A percentile compares a stretch with the other conserved stretches of the same genome.
These are phyloP conservation scores for Bretschneidera sinensis DNA, from an alignment of 345 rosid species.

Conservation along the genomic window DNA sequence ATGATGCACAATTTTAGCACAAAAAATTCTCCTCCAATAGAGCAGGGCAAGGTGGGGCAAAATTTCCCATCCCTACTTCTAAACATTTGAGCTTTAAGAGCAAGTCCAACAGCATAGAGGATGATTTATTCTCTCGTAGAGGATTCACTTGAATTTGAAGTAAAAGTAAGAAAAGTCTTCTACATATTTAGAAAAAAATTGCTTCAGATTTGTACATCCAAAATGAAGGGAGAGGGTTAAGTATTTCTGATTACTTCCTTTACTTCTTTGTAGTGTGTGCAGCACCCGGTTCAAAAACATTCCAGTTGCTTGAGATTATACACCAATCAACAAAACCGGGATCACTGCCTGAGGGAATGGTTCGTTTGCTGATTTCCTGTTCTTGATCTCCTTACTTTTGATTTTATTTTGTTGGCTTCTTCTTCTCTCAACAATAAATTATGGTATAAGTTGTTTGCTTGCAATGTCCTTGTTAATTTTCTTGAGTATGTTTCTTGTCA, in stretches of 20 bases:
- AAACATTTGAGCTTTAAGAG: neutral
- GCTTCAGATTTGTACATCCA: too few relatives aligned
- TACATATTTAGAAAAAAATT: too few relatives aligned
- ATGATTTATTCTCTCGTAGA: neutral
- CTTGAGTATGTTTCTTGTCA: conserved; percentile 1
- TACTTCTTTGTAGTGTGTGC: conserved; percentile 71
- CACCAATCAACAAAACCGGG: conserved; percentile 62
- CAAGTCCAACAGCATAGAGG: neutral
- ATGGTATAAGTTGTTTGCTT: conserved; percentile 3
- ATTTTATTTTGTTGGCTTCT: conserved; percentile 11
- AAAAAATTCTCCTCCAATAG: neutral
- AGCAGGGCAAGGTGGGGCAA: neutral
- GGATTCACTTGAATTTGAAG: neutral
- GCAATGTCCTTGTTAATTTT: neutral
- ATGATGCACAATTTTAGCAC: neutral
- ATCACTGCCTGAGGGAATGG: conserved; percentile 79
- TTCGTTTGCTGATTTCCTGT: conserved; percentile 23
- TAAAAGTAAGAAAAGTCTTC: too few relatives aligned
- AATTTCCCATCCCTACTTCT: neutral
- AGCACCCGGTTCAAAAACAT: conserved; percentile 97
- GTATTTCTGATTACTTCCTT: conserved; percentile 15
- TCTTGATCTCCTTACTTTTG: neutral
- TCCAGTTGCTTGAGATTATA: conserved; percentile 86
- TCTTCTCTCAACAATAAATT: conserved; percentile 6
- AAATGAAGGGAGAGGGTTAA: neutral